Base-by-base conservation (phyloP, 495 filamentous ascomycete genomes). In the Hypoxylon subgilvum region DNA sequence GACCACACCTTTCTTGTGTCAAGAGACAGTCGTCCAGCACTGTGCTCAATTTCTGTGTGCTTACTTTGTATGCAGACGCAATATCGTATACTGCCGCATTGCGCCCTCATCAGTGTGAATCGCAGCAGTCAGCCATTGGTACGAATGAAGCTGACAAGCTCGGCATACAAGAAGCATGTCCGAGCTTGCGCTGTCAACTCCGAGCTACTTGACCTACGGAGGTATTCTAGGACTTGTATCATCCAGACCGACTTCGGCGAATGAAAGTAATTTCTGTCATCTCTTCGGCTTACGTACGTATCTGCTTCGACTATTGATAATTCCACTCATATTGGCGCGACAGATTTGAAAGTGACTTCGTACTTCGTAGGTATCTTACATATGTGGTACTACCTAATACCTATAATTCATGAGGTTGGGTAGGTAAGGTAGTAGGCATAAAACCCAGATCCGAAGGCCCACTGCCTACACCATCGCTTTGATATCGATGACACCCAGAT, bases 391-490 rank as follows among this genome's bases (percentile, higher is more conserved):
- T n/a, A n/a, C n/a, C n/a, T n/a, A n/a, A n/a, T n/a, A n/a, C n/a
- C n/a, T n/a, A n/a, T n/a, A n/a, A n/a, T n/a, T n/a, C n/a, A n/a
- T n/a, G n/a, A n/a, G n/a, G n/a, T n/a, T n/a, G n/a, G n/a, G n/a
- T n/a, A n/a, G n/a, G n/a, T n/a, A n/a, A n/a, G n/a, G n/a, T n/a
- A n/a, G n/a, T n/a, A n/a, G n/a, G n/a, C n/a, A n/a, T n/a, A n/a
- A n/a, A 43, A 51, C 43, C 49, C 31, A 64, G 54, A 56, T 62
- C 58, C 52, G 41, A 57, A 42, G 42, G 41, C 40, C 61, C 61
- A 55, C 61, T 35, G 49, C 48, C n/a, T 31, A 40, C 39, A 42
- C 17, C 31, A 30, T 54, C 31, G 44, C 46, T 22, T 52, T 28
- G 38, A 52, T 47, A 53, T 32, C 36, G 48, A 57, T 57, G 60